phyloP scores from a whole-genome alignment of 192 early-diverging fungal species.

The Spizellomyces punctatus region DNA sequence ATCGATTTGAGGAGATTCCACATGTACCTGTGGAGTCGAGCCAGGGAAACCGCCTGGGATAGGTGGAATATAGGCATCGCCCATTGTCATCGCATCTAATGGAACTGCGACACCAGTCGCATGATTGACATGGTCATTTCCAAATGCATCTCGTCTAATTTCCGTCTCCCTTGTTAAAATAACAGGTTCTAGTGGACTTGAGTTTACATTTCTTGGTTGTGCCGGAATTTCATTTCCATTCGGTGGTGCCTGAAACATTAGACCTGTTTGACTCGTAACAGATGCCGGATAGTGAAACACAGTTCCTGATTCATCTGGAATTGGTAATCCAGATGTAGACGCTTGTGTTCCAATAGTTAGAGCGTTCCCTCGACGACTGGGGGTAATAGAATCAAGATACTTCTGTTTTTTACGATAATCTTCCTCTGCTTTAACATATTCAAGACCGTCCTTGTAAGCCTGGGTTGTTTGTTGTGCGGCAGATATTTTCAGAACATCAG shows the following conservation, averaged over 20 bases:
- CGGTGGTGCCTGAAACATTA: neutral
- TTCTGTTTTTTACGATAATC: conserved; percentile 5
- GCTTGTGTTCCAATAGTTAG: neutral
- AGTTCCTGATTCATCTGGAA: neutral
- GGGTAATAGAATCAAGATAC: conserved; percentile 1
- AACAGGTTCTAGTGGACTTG: neutral
- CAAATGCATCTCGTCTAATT: neutral
- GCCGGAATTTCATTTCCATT: neutral
- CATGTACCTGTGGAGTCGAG: neutral
- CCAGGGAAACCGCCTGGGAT: neutral
- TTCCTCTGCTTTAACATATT: conserved; percentile 20
- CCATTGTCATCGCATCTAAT: neutral
- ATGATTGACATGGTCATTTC: neutral
- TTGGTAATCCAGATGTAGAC: conserved; percentile 5
- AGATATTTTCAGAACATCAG: conserved; percentile 11
- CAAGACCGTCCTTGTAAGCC: conserved; percentile 16
- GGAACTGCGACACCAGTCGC: neutral
- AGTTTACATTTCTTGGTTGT: neutral
- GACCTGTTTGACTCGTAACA: neutral
- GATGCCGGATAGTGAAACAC: neutral
- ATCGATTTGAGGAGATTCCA: neutral
- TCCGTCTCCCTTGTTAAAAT: neutral
- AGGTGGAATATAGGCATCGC: neutral
- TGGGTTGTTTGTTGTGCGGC: conserved; percentile 1
- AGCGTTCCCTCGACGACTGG: neutral